Evolutionary conservation across 371 early-diverging fungal species (phyloP).

Genomic region (Chytridiales sp.): DNA sequence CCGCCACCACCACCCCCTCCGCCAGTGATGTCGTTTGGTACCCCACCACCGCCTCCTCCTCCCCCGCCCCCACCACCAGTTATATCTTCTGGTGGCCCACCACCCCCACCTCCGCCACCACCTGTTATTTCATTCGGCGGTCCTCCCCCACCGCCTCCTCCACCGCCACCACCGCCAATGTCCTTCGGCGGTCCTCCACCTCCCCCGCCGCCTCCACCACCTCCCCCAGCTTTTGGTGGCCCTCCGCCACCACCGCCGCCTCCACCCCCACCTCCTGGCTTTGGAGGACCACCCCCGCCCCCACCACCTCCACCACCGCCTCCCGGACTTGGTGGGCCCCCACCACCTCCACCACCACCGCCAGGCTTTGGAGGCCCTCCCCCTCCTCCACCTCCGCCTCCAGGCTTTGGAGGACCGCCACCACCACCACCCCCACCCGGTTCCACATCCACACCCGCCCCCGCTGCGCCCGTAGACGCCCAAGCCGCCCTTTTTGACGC

Average conservation of each 20-base stretch:
- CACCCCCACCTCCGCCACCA: conserved; percentile 30
- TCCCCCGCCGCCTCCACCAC: conserved; percentile 29
- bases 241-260: conserved; percentile 28
- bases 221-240: no score
- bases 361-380: conserved; percentile 10
- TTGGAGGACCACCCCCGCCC: conserved; percentile 7
- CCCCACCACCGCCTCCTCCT: conserved; percentile 23
- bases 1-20: no score
- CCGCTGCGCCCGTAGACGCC: conserved; percentile 24
- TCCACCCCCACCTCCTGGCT: conserved; percentile 19
- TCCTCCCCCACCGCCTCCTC: conserved; percentile 26
- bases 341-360: conserved; percentile 40
- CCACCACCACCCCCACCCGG: conserved; percentile 21
- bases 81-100: conserved; percentile 6
- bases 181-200: conserved; percentile 9
- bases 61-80: conserved; percentile 23
- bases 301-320: conserved; percentile 29
- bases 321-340: conserved; percentile 12
- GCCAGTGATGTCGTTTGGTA: no score
- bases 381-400: conserved; percentile 34
- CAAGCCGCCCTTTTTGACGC: conserved; percentile 30
- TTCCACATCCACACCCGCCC: conserved; percentile 18
- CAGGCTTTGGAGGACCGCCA: conserved; percentile 21
- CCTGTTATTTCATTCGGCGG: no score
- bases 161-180: conserved; percentile 21